Conservation (phyloP, 2,329 filamentous ascomycete genomes). For the Dactylonectria estremocensis region DNA sequence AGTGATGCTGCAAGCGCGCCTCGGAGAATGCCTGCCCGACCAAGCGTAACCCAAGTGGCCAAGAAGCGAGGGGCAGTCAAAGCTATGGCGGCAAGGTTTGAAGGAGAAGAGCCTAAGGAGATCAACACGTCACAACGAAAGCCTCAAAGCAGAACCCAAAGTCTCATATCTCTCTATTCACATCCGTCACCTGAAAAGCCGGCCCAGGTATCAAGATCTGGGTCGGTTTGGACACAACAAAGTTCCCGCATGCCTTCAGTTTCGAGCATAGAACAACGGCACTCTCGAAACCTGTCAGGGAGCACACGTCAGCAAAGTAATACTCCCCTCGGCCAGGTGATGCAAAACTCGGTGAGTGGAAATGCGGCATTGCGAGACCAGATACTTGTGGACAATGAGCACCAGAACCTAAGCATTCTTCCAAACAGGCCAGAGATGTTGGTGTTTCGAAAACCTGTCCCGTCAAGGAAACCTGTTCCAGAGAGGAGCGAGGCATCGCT, state of each 20-base stretch:
- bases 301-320: not conserved
- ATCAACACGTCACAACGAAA: constrained; percentile 10
- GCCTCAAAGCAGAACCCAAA: constrained; percentile 39
- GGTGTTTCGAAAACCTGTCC: constrained; percentile 19
- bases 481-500: constrained; percentile 19
- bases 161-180: constrained; percentile 41
- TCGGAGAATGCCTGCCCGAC: constrained; percentile 21
- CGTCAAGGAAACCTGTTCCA: constrained; percentile 30
- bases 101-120: constrained; percentile 49
- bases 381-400: constrained; percentile 31
- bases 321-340: constrained; percentile 14
- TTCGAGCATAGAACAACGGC: constrained; percentile 21
- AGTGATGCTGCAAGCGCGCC: constrained; percentile 31
- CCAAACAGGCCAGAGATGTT: constrained; percentile 12
- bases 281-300: constrained; percentile 21
- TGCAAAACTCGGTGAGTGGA: constrained; percentile 38
- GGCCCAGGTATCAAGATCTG: constrained; percentile 27
- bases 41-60: constrained; percentile 37
- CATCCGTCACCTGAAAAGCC: constrained; percentile 31
- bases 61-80: constrained; percentile 57
- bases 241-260: constrained; percentile 19
- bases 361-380: constrained; percentile 35
- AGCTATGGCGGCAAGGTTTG: constrained; percentile 68
- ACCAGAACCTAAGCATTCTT: not conserved
- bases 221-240: constrained; percentile 27